These are phyloP conservation scores for Puccinia horiana DNA, from an alignment of 1,284 basidiomycete species.

Conservation along the genomic window DNA sequence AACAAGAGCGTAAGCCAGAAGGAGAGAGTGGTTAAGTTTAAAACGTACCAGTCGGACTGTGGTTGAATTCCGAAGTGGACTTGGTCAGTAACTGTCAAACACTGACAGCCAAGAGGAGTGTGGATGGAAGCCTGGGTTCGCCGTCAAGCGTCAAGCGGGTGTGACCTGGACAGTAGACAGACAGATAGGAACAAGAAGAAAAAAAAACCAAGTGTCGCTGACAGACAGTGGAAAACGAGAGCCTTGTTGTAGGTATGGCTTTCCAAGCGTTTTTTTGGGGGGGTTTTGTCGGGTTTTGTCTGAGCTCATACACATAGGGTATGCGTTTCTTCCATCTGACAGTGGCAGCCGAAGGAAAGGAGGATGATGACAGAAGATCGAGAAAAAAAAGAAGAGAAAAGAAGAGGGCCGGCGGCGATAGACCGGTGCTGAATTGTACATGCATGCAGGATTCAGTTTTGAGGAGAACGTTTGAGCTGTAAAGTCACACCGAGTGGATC, in stretches of 20 bases:
- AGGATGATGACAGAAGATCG: not conserved
- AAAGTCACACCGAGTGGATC: constrained; percentile 10
- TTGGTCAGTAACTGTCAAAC: constrained; percentile 7
- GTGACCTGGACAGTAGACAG: constrained; percentile 22
- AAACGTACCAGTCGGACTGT: constrained; percentile 9
- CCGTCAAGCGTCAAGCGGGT: constrained; percentile 25
- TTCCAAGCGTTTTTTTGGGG: not conserved
- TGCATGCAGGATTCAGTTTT: not conserved
- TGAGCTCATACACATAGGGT: not conserved
- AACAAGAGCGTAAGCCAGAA: constrained; percentile 8
- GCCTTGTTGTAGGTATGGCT: not conserved
- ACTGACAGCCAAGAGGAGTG: not conserved
- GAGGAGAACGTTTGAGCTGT: constrained; percentile 17
- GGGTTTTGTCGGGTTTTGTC: not conserved
- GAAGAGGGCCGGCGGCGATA: not conserved
- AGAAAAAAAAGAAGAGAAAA: not conserved
- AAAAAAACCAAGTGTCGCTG: not conserved
- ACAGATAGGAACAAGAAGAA: constrained; percentile 14
- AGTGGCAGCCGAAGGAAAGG: constrained; percentile 25
- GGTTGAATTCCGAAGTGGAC: constrained; percentile 18
- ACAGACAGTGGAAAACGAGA: not conserved
- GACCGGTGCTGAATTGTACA: not conserved
- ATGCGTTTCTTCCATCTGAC: not conserved
- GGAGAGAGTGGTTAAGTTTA: not conserved
- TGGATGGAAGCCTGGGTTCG: constrained; percentile 17